phyloP scores from a whole-genome alignment of 2,329 filamentous ascomycete species.

The Fusarium anguioides region DNA sequence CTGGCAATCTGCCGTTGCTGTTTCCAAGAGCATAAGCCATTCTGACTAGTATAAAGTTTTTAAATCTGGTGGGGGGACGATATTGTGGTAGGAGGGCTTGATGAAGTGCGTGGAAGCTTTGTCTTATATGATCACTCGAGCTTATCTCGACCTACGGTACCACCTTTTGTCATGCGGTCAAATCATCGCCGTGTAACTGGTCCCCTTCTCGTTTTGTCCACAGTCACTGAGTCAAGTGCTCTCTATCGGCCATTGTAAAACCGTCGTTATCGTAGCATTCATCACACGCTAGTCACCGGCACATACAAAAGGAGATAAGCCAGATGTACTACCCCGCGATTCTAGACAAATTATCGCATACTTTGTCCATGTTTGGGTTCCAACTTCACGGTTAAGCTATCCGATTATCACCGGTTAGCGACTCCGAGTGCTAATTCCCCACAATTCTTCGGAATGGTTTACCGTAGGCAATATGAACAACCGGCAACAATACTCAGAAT shows the following conservation, averaged over 20 bases:
- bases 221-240: neutral
- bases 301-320: neutral
- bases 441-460: conserved; percentile 3
- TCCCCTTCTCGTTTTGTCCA: neutral
- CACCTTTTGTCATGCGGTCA: neutral
- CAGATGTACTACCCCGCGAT: conserved; percentile 3
- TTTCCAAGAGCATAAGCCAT: conserved; percentile 1
- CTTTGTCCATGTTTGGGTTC: neutral
- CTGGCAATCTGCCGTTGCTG: neutral
- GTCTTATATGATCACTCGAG: neutral
- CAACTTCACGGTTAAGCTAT: neutral
- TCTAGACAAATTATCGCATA: neutral
- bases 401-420: neutral
- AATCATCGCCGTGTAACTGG: neutral
- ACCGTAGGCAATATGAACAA: neutral
- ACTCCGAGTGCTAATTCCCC: conserved; percentile 1
- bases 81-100: neutral
- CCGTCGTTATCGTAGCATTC: neutral
- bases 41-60: neutral
- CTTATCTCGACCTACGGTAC: neutral
- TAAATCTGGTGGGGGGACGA: neutral
- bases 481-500: too few species aligned
- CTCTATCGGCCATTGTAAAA: neutral
- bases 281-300: too few species aligned
- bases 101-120: neutral